phyloP scores from a whole-genome alignment of 139 green algal species.

The Chlorella sp. region DNA sequence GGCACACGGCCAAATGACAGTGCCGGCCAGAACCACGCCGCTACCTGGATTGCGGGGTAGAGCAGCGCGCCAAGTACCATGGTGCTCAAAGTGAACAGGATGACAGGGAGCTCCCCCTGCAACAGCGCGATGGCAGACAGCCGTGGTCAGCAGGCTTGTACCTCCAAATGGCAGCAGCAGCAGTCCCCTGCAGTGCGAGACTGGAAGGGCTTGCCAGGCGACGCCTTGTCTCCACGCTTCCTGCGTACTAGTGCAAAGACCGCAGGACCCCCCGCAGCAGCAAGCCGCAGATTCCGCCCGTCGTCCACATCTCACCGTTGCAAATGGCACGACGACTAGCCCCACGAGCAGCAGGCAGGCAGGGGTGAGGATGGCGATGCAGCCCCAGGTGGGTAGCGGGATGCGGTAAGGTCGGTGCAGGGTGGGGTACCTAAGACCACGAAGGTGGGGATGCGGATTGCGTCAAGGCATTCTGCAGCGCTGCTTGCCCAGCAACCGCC shows the following conservation, averaged over 20 bases:
- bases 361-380: conserved; percentile 80
- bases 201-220: too few relatives aligned
- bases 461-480: background rate
- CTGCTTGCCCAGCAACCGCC: background rate
- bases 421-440: conserved; percentile 28
- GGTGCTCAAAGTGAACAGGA: conserved; percentile 53
- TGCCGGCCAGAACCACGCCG: background rate
- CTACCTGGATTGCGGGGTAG: conserved; percentile 72
- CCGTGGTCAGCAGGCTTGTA: too few relatives aligned
- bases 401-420: conserved; percentile 68
- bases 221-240: too few relatives aligned
- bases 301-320: conserved; percentile 16
- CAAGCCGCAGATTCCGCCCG: too few relatives aligned
- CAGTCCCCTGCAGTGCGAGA: too few relatives aligned
- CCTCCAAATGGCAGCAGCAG: too few relatives aligned
- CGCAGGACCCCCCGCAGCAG: too few relatives aligned
- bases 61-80: conserved; percentile 62
- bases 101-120: conserved; percentile 45
- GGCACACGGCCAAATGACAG: conserved; percentile 37
- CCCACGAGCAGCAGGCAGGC: conserved; percentile 74
- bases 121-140: background rate
- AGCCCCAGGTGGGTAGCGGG: conserved; percentile 78
- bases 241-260: too few relatives aligned
- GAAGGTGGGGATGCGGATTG: background rate
- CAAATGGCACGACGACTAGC: conserved; percentile 68